Evolutionary conservation across 768 basidiomycete genomes (phyloP), one percentile per base, ranked within the genome.

Genomic region (Tylopilus plumbeoviolaceoides): DNA sequence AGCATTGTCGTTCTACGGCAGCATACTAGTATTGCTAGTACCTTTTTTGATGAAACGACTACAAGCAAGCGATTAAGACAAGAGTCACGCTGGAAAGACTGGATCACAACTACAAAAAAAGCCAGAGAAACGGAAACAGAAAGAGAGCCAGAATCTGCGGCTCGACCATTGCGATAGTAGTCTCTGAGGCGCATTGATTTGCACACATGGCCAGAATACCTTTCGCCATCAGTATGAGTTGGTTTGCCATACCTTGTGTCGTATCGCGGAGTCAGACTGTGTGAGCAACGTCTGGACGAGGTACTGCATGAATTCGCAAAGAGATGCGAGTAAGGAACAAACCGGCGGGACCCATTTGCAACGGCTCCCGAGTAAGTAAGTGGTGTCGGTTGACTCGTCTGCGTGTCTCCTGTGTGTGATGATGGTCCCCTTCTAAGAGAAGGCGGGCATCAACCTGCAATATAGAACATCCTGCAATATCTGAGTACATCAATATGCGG

Each of bases 271-370:
- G 79, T 77, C 54, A 79, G 81, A 60, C 88, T 90, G 61, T 82
- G 77, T 30, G 89, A 91, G 48, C 88, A 84, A 59, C 88, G 84
- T 52, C 86, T 87, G 54, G 21, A 48, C 18, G 47, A 38, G 18
- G 23, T 42, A 23, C 49, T 35, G 7, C 4, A 42, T 54, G 21
- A 55, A 18, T 15, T n/a, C 5, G 21, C 2, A 20, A 0, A 17
- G 3, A 15, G 5, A 23, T 2, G n/a, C 41, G 20, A 54, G 48
- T 5, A 54, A 38, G 25, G 17, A n/a, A 25, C 58, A 42, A 20
- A 74, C 83, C 76, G 61, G 67, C 73, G 70, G 48, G 73, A 63
- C 51, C 77, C 75, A 42, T 74, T 72, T 28, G 66, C 56, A 36
- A 75, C 74, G 18, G 69, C 70, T 38, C 75, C 69, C 28, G 82